These are phyloP conservation scores for Oidiodendron maius DNA, from an alignment of 495 filamentous ascomycete genomes.

Conservation along the genomic window DNA sequence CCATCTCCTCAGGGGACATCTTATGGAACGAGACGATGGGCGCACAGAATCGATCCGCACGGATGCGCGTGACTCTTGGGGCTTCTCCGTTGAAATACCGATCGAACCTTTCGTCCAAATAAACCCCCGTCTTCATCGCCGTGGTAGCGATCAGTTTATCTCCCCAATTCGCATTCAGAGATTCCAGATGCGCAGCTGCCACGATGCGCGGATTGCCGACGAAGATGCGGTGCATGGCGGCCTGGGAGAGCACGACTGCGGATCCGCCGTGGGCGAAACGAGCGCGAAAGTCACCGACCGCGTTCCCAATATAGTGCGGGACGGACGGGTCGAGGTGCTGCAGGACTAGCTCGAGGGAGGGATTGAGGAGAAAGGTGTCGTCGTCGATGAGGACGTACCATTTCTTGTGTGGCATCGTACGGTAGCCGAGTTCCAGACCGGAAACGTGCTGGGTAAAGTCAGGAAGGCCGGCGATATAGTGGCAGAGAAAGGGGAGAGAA, in stretches of 20 bases:
- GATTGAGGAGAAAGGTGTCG: constrained; percentile 39
- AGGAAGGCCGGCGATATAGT: neutral
- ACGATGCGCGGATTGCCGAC: constrained; percentile 27
- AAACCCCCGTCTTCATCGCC: constrained; percentile 32
- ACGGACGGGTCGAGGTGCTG: constrained; percentile 30
- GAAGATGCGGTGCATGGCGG: constrained; percentile 30
- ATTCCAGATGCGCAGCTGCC: constrained; percentile 27
- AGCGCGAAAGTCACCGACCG: constrained; percentile 37
- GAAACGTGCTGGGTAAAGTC: constrained; percentile 32
- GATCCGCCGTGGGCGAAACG: constrained; percentile 45
- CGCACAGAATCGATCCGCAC: constrained; percentile 33
- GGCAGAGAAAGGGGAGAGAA: too few relatives aligned
- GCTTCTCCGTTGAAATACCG: constrained; percentile 41
- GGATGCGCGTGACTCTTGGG: constrained; percentile 33
- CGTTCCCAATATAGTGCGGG: constrained; percentile 43
- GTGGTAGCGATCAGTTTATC: constrained; percentile 37
- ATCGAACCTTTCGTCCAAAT: constrained; percentile 37
- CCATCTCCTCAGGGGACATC: constrained; percentile 26
- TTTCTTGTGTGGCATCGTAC: constrained; percentile 35
- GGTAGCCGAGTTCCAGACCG: constrained; percentile 35
- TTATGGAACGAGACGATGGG: constrained; percentile 36
- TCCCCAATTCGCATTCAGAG: constrained; percentile 33
- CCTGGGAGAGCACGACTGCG: constrained; percentile 36
- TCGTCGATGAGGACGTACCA: constrained; percentile 44
- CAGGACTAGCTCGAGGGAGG: constrained; percentile 32